Base-by-base conservation (phyloP, 2,329 filamentous ascomycete genomes). In the Pseudogymnoascus sp. region DNA sequence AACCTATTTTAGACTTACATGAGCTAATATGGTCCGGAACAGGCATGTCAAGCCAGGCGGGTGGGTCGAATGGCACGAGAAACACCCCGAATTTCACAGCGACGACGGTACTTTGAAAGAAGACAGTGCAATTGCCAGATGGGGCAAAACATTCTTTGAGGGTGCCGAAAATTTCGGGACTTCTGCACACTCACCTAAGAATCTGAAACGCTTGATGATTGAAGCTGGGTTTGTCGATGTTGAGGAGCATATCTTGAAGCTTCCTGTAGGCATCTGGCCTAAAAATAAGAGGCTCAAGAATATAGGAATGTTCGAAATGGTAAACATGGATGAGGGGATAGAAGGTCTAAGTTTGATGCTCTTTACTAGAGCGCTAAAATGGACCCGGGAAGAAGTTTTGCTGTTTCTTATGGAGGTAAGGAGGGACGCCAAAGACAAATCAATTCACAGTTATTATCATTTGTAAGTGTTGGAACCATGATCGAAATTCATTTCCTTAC, bases 231-330 rank as follows among this genome's bases (percentile, higher is more conserved):
- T 76, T 48, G 68, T 73, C 13, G 74, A 78, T 59, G 69, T 79
- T 5, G 66, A 68, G 5, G 73, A 74, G 21, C 66, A 70, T 18
- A 69, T 72, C 13, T 72, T 75, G 64, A 78, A 80, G 68, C 69
- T 82, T 3, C 80, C 80, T 0, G 74, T 80, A 5, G 78, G 77
- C 5, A 69, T 72, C 0, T 82, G 80, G 80, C 72, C 79, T 0
- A 74, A 70, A 58, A 76, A 82, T 59, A 69, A 73, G 15, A 74
- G 69, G n/a, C 72, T 79, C 37, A 77, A 75, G 63, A 73, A 77
- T 59, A 74, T 80, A 61, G 79, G 70, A 21, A 10, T 60, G 52
- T 60, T 39, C 5, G 45, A 33, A 55, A 31, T 33, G 45, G 45
- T 33, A 18, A 55, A 33, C 3, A 33, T 31, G 33, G 45, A 33